Evolutionary conservation across 2,329 filamentous ascomycete genomes (phyloP), one percentile per base, ranked within the genome.

Genomic region (Chrysoporthe austroafricana): DNA sequence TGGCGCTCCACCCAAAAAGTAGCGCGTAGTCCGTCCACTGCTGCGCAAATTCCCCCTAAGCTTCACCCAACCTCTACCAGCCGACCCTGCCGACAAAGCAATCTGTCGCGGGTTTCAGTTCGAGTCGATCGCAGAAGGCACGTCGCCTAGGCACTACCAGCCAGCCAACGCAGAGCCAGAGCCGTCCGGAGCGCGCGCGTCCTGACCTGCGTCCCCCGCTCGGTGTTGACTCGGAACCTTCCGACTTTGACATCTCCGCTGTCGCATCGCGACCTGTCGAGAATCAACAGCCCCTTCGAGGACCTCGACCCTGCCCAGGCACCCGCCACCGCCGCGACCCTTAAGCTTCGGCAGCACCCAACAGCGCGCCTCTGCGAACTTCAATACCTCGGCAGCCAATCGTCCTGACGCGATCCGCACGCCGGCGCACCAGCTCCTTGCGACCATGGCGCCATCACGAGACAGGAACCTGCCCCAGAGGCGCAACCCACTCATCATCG

Each of bases 401-500:
- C 9, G 18, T 14, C 32, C 62, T 32, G 26, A 9, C 13, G 13
- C 39, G 3, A 3, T 5, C 16, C 42, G n/a, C 39, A 7, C 13
- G 9, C 34, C 48, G 2, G 32, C 42, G 42, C 54, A 42, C 26
- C n/a, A 64, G 50, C 50, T 61, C 44, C 56, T 21, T 60, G 36
- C 36, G 43, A 64, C 46, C 21, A 76, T 76, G 74, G 71, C 73
- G 50, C 67, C 70, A 26, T 46, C 67, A 50, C 39, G 39, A 34
- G 52, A 65, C 3, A 67, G 74, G 65, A 59, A 54, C 58, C 71
- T 76, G 70, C 87, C 87, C 56, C 79, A 81, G 73, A 76, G 77
- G 77, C 79, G 81, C 73, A 89, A 89, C 76, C 82, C 83, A 59
- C 79, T 88, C 63, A 81, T 89, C 71, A 80, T 82, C 32, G 82